phyloP scores from a whole-genome alignment of 495 filamentous ascomycete species.

The Penicillium longicatenatum region DNA sequence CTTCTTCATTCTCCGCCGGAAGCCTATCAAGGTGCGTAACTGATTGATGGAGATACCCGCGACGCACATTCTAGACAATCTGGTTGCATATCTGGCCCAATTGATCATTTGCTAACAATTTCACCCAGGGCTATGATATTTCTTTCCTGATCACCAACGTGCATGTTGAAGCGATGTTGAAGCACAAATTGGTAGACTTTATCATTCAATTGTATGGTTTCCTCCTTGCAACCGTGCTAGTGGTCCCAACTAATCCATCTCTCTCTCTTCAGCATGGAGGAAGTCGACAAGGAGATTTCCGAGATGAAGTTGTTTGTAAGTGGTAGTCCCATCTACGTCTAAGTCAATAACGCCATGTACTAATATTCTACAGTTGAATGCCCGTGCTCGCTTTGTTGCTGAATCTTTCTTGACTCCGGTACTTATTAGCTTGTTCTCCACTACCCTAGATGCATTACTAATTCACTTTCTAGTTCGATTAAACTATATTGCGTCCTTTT shows the following conservation, averaged over 20 bases:
- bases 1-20: slow-evolving; percentile 94
- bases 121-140: slow-evolving; percentile 87
- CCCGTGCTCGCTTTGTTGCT: slow-evolving; percentile 94
- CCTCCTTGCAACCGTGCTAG: not conserved
- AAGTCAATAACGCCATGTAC: slow-evolving; percentile 2
- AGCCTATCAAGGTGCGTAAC: slow-evolving; percentile 79
- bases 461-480: slow-evolving; percentile 40
- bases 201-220: slow-evolving; percentile 61
- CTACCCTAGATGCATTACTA: slow-evolving; percentile 1
- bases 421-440: slow-evolving; percentile 34
- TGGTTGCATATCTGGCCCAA: not conserved
- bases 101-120: slow-evolving; percentile 14
- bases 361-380: slow-evolving; percentile 72
- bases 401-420: slow-evolving; percentile 97
- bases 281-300: slow-evolving; percentile 98
- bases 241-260: not conserved
- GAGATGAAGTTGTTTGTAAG: slow-evolving; percentile 99
- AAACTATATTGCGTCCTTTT: slow-evolving; percentile 25
- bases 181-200: slow-evolving; percentile 98
- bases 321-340: slow-evolving; percentile 20
- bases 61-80: not conserved
- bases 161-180: slow-evolving; percentile 97
- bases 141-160: slow-evolving; percentile 98
- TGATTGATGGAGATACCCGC: not conserved
- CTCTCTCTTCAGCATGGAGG: slow-evolving; percentile 67